Evolutionary conservation across 768 basidiomycete species (phyloP).

Genomic region (Candolleomyces eurysporus): DNA sequence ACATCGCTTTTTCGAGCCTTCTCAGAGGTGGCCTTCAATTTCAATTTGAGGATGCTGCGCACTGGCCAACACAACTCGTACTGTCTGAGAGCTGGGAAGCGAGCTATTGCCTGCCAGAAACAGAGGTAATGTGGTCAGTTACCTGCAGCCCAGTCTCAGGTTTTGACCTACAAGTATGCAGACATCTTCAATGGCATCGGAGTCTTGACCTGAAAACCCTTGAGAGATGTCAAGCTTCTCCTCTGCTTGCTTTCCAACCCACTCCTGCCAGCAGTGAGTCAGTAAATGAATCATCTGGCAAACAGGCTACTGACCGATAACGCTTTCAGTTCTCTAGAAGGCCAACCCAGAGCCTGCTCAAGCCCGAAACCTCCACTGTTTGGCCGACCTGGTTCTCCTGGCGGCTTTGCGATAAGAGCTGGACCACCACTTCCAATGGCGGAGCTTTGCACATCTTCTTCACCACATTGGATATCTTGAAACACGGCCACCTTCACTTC

Average conservation of each 20-base stretch:
- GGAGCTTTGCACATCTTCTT: background rate
- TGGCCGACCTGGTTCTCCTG: slow-evolving; percentile 16
- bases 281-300: background rate
- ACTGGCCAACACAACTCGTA: slow-evolving; percentile 8
- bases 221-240: background rate
- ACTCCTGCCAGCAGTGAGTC: background rate
- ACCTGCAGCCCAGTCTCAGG: background rate
- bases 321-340: slow-evolving; percentile 1
- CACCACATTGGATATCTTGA: background rate
- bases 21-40: slow-evolving; percentile 3
- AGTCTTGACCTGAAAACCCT: background rate
- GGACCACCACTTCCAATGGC: background rate
- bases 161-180: background rate
- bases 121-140: background rate
- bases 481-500: background rate
- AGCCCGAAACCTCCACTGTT: slow-evolving; percentile 20
- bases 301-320: background rate
- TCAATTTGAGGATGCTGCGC: background rate
- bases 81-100: background rate
- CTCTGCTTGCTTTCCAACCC: background rate
- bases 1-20: background rate
- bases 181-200: background rate
- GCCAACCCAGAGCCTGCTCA: slow-evolving; percentile 15
- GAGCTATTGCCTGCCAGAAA: slow-evolving; percentile 14
- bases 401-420: slow-evolving; percentile 15